A percentile compares a stretch with the other conserved stretches of the same genome.
Conservation (phyloP, 163 green algal species). For the Scenedesmus sp. region DNA sequence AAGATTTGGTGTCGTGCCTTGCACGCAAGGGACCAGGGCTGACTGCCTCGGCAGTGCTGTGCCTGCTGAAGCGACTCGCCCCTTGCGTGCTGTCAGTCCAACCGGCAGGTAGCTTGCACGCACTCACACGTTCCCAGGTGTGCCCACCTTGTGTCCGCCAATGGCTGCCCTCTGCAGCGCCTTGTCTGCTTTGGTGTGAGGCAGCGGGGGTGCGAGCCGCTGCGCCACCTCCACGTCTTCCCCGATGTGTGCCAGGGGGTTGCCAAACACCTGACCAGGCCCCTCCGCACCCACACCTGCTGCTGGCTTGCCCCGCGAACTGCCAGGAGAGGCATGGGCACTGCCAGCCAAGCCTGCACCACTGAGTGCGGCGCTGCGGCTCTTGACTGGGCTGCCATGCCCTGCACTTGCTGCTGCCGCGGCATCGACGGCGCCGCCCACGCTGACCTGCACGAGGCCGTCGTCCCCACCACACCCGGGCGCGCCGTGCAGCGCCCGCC, state of each 20-base stretch:
- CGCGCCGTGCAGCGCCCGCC: too few species aligned
- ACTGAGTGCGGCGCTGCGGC: background rate
- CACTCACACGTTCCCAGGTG: too few species aligned
- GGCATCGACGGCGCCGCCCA: background rate
- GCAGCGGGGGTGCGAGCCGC: slow-evolving; percentile 56
- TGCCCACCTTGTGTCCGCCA: slow-evolving; percentile 53
- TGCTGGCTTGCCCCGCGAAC: background rate
- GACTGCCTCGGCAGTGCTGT: too few species aligned
- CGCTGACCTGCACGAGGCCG: background rate
- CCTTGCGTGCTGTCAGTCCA: background rate
- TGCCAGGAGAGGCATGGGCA: background rate
- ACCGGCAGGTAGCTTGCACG: background rate
- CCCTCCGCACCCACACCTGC: background rate
- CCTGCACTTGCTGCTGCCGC: background rate
- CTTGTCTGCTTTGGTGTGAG: slow-evolving; percentile 61
- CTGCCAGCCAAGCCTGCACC: background rate
- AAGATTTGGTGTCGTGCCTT: too few species aligned
- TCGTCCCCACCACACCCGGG: background rate
- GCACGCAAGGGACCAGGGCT: too few species aligned
- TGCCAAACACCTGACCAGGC: slow-evolving; percentile 16
- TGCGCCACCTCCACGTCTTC: slow-evolving; percentile 39
- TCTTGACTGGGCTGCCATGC: background rate
- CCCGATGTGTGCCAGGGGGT: slow-evolving; percentile 33
- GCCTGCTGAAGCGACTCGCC: too few species aligned
- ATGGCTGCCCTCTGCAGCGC: slow-evolving; percentile 64